Base-by-base conservation (phyloP, 345 rosid species). In the Citrus sp. region DNA sequence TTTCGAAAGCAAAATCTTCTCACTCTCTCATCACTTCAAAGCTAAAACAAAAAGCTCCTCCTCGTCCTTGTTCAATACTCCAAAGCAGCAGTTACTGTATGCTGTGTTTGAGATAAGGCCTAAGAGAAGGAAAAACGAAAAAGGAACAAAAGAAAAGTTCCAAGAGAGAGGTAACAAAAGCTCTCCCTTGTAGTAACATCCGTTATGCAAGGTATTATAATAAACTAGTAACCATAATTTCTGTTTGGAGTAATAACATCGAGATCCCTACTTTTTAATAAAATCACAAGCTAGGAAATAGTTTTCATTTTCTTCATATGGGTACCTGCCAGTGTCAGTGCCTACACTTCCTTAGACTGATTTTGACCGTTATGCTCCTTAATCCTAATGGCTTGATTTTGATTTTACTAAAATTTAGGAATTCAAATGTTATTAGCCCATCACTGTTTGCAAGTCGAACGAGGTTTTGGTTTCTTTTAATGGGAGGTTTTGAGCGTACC, bases 51-150 rank as follows among this genome's bases (percentile, higher is more conserved):
- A 72, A 65, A 63, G 42, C 18, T 46, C 54, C 34, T 25, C n/a
- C 68, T 72, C 46, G 3, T 6, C 24, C 38, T 79, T 27, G 19
- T 66, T 16, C 51, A 70, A 61, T 22, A 64, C 60, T 42, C 71
- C 76, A 74, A 80, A 64, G 70, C 49, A 72, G 49, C 77, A 56
- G 78, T 72, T 38, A 70, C 77, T 63, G 58, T 70, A 67, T 24
- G 64, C 49, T n/a, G 79, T 73, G 88, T 80, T 80, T 25, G 88
- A 78, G 34, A 10, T 82, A 80, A 85, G 71, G 80, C 74, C 87
- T 77, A 22, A 42, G 56, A 71, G 60, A 13, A 35, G 35, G 63
- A 13, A 9, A 62, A 63, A 2, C 18, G 4, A 30, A 9, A 77
- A 32, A 67, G 25, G 42, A 71, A 25, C 49, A 19, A 1, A 49